phyloP scores from a whole-genome alignment of 805 yeast genomes.

The Myxozyma monticola region DNA sequence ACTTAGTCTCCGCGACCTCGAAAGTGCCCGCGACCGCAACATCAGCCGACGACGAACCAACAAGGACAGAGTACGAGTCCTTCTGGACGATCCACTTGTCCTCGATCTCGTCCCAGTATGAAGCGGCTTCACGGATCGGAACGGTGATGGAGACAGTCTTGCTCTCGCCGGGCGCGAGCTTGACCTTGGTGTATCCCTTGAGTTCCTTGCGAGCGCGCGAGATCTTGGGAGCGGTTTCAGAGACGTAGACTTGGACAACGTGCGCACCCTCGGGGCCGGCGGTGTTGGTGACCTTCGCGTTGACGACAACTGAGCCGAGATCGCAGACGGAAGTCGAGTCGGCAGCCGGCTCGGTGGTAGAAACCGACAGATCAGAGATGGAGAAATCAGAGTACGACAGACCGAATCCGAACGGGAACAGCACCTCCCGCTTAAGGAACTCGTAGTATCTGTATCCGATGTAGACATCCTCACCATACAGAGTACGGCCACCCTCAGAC shows the following conservation, averaged over 20 bases:
- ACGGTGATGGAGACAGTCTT: constrained; percentile 43
- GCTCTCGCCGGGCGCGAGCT: constrained; percentile 43
- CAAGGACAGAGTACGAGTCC: constrained; percentile 49
- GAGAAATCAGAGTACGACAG: constrained; percentile 65
- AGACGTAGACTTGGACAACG: constrained; percentile 56
- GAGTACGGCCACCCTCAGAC: constrained; percentile 53
- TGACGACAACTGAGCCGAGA: neutral
- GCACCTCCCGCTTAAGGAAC: constrained; percentile 48
- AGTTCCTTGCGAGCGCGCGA: constrained; percentile 61
- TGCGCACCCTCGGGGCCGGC: constrained; percentile 52
- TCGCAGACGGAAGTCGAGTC: neutral
- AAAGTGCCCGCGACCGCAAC: constrained; percentile 26
- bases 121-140: constrained; percentile 52
- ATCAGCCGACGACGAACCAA: constrained; percentile 21
- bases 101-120: constrained; percentile 53
- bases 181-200: constrained; percentile 56
- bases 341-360: no score
- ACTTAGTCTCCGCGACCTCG: constrained; percentile 27
- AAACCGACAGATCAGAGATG: constrained; percentile 52
- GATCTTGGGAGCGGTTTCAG: constrained; percentile 40
- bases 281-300: constrained; percentile 7
- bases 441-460: constrained; percentile 66
- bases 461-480: constrained; percentile 66
- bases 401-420: constrained; percentile 65
- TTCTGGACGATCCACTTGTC: constrained; percentile 53